Evolutionary conservation across 495 filamentous ascomycete species (phyloP), one percentile per base, ranked within the genome.

Genomic region (Lineolata rhizophorae): DNA sequence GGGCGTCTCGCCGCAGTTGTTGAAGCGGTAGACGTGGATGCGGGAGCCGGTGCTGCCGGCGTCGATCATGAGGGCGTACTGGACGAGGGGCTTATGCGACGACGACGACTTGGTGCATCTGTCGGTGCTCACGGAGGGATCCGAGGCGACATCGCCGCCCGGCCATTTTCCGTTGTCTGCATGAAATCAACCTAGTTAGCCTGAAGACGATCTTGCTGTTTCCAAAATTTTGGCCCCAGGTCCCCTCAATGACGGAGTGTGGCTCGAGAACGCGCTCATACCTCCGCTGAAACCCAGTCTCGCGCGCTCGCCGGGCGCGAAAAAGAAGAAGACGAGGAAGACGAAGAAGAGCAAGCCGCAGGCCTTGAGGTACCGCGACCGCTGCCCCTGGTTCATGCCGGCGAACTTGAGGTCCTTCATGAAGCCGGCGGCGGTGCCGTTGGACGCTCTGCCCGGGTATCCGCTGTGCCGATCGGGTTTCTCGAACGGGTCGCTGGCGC

Each of bases 11-110:
- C 83, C 90, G 57, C 87, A 97, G 60, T 95, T 97, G 60, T 94
- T 97, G 67, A 97, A 97, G 37, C 75, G 73, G 59, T 94, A 97
- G 34, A 95, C 84, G 55, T 97, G 87, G 47, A 97, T 93, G 34
- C 87, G 78, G 37, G 87, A 95, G 36, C 87, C 87, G 25, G 85
- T 93, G 56, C 84, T 94, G 34, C 87, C 87, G 22, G 87, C 87
- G 60, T 97, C 87, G 46, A 97, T 81, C 87, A 97, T 95, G 41
- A 92, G 65, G 35, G 81, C 87, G 61, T 94, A 95, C 47, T 97
- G 87, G 37, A 94, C 72, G 40, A 97, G 61, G 17, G 90, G 90
- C 57, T 92, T 97, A 27, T 76, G 70, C 20, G 71, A 65, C 34
- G 81, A 78, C 51, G 61, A 69, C 18, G 85, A 79, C 48, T 70